Evolutionary conservation across 805 yeast genomes (phyloP).

Genomic region (Wickerhamiella sorbophila): DNA sequence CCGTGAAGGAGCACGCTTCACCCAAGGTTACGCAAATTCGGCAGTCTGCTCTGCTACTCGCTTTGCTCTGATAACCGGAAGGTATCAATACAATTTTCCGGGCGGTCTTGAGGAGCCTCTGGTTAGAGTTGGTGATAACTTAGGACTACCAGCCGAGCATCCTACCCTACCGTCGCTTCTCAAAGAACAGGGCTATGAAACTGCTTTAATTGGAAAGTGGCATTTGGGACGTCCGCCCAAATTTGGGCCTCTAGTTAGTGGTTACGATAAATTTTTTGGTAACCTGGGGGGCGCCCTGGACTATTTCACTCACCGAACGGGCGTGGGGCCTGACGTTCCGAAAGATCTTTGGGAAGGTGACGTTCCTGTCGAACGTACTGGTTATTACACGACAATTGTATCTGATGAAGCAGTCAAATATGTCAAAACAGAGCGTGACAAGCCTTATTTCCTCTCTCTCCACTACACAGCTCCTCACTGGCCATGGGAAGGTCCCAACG

Average conservation of each 20-base stretch:
- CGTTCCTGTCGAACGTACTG: conserved; percentile 15
- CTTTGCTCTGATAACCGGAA: conserved; percentile 46
- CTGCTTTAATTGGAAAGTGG: conserved; percentile 46
- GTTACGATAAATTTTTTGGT: conserved; percentile 18
- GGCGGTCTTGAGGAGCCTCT: conserved; percentile 17
- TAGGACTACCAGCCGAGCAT: conserved; percentile 10
- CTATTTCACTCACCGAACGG: conserved; percentile 14
- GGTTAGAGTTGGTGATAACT: conserved; percentile 8
- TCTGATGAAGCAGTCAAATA: conserved; percentile 25
- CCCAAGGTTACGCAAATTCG: conserved; percentile 48
- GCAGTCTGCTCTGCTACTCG: conserved; percentile 56
- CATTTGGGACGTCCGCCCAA: conserved; percentile 38
- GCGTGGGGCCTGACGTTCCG: conserved; percentile 5
- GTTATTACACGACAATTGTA: conserved; percentile 17
- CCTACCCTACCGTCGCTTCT: conserved; percentile 33
- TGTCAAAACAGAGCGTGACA: conserved; percentile 24
- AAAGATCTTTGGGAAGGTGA: conserved; percentile 14
- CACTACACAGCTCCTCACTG: conserved; percentile 56
- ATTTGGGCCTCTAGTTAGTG: conserved; percentile 15
- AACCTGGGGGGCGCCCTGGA: conserved; percentile 17
- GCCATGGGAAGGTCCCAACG: conserved; percentile 46
- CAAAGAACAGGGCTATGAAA: conserved; percentile 35
- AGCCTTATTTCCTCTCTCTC: conserved; percentile 40
- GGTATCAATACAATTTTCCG: conserved; percentile 35
- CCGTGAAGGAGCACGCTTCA: conserved; percentile 33